Evolutionary conservation across 2,329 filamentous ascomycete genomes (phyloP).

Genomic region (Calonectria hongkongensis): DNA sequence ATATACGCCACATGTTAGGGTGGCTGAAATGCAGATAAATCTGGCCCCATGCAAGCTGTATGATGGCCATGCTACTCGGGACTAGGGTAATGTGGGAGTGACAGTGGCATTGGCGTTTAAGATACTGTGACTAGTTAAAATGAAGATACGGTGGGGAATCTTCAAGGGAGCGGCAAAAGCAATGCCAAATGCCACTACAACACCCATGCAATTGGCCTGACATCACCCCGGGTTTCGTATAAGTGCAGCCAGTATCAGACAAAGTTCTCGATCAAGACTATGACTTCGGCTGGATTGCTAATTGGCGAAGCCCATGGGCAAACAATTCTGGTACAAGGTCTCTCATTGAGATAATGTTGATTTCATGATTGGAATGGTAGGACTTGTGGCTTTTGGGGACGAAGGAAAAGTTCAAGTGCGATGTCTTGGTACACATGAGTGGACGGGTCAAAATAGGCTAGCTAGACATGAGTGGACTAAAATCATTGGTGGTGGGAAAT

Average conservation of each 20-base stretch:
- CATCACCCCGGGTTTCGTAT: slow-evolving; percentile 44
- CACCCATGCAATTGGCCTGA: slow-evolving; percentile 38
- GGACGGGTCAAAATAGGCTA: neutral
- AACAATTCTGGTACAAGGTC: neutral
- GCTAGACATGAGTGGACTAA: too few species aligned
- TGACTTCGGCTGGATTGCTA: slow-evolving; percentile 49
- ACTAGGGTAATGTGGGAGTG: too few species aligned
- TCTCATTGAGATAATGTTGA: neutral
- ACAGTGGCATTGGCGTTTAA: neutral
- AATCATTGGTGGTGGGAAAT: neutral
- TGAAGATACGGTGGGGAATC: neutral
- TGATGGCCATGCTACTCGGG: neutral
- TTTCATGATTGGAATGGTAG: slow-evolving; percentile 40
- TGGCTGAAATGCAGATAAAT: too few species aligned
- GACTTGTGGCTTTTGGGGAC: slow-evolving; percentile 53
- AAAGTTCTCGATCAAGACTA: slow-evolving; percentile 28
- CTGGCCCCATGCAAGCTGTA: neutral
- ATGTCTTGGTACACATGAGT: neutral
- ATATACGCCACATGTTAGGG: neutral
- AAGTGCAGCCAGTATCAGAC: slow-evolving; percentile 43
- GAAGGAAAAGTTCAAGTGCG: slow-evolving; percentile 50
- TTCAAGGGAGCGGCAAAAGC: neutral
- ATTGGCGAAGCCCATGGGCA: slow-evolving; percentile 46
- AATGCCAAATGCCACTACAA: slow-evolving; percentile 5
- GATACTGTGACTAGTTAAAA: neutral